Percentiles rank a stretch among this genome's conserved stretches.
Conservation (phyloP, 305 asterid genomes). For the Vinca major region DNA sequence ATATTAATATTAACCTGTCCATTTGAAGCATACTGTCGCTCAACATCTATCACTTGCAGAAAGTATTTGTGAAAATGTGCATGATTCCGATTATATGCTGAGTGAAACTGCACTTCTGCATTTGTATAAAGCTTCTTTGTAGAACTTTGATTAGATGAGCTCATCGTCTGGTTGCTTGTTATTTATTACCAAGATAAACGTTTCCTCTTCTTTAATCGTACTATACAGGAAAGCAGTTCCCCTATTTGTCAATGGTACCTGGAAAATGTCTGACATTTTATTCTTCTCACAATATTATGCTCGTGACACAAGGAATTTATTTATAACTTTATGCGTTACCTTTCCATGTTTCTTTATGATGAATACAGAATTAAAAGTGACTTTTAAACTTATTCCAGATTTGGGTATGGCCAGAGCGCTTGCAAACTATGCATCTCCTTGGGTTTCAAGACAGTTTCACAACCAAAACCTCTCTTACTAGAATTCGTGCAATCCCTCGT, state of each 20-base stretch:
- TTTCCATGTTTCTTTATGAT: neutral
- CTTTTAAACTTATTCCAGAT: constrained; percentile 37
- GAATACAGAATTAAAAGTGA: neutral
- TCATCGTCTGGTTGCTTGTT: constrained; percentile 2
- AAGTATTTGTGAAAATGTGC: neutral
- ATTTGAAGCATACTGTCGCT: neutral
- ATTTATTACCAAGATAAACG: neutral
- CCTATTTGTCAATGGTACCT: neutral
- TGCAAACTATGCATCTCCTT: constrained; percentile 76
- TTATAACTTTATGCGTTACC: too few species aligned
- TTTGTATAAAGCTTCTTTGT: neutral
- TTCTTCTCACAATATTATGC: neutral
- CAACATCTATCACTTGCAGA: neutral
- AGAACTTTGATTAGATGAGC: neutral
- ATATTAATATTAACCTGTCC: neutral
- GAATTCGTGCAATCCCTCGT: constrained; percentile 89
- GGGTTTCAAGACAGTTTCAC: constrained; percentile 58
- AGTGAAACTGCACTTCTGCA: neutral
- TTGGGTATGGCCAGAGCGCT: constrained; percentile 95
- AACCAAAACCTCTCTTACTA: constrained; percentile 63
- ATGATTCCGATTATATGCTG: neutral
- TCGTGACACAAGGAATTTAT: neutral
- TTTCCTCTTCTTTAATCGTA: neutral
- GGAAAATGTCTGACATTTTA: neutral
- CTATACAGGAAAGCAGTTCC: neutral